Base-by-base conservation (phyloP, 305 asterid species). In the Fraxinus greggii region DNA sequence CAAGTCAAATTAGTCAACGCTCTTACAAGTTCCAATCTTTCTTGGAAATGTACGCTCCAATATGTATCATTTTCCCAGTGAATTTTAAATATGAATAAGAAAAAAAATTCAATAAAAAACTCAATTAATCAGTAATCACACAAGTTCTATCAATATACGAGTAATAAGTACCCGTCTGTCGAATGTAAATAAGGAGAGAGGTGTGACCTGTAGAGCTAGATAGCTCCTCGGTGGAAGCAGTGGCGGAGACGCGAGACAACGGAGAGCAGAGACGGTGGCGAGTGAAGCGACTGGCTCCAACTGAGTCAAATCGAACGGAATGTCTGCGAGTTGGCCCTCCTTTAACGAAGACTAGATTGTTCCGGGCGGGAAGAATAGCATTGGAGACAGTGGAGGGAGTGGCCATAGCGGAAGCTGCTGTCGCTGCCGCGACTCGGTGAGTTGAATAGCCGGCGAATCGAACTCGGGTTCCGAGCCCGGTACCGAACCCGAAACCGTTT, bases 181-280 rank as follows among this genome's bases (percentile, higher is more conserved):
- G 40, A 17, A 78, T 21, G 23, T 2, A 31, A 77, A n/a, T 77
- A 15, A 24, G 24, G 36, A n/a, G 40, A 56, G 74, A 17, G 61
- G 17, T 72, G 19, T 2, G 13, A 83, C 88, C 88, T 86, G 86
- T 56, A 77, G 88, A 78, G 33, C 76, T 63, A 56, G 75, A n/a
- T 28, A 72, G 86, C 77, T 86, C 86, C 74, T 36, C 85, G 28
- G 79, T 36, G 70, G 83, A 35, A 76, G 83, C 80, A 21, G 86
- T 48, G 32, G 81, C 78, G n/a, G 76, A 12, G 17, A 56, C 76
- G 31, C 80, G 80, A 73, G 77, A 72, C 76, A 79, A 59, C 17
- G 86, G 78, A 69, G 78, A 28, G 24, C 1, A 45, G 21, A 35
- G 65, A 19, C 54, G 78, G 26, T 40, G 84, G 72, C 5, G 63